Conservation (phyloP, 306 rosid species). For the Ochetophila trinervis region DNA sequence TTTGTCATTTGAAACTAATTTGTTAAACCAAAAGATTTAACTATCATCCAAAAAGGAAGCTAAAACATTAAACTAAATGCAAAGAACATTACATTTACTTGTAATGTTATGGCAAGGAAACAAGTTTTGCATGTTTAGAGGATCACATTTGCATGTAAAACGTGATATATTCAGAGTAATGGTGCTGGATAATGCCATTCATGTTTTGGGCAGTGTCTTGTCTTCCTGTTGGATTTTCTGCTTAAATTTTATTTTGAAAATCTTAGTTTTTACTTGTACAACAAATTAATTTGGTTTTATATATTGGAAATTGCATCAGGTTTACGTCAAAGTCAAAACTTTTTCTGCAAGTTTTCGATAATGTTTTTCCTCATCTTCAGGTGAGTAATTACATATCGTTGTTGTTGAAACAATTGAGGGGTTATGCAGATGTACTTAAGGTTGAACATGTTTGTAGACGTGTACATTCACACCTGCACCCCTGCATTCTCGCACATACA, state of each 20-base stretch:
- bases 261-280: conserved; percentile 12
- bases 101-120: too few relatives aligned
- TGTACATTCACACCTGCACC: too few relatives aligned
- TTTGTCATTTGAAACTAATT: too few relatives aligned
- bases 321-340: conserved; percentile 56
- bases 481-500: too few relatives aligned
- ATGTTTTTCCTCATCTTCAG: conserved; percentile 76
- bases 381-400: conserved; percentile 32
- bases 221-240: conserved; percentile 4
- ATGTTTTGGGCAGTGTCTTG: conserved; percentile 1
- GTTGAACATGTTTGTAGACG: too few relatives aligned
- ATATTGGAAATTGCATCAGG: conserved; percentile 45
- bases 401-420: not conserved
- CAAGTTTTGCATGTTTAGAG: too few relatives aligned
- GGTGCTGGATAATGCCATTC: not conserved
- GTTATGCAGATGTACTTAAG: not conserved
- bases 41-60: too few relatives aligned
- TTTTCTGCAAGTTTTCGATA: conserved; percentile 51
- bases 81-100: too few relatives aligned
- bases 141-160: too few relatives aligned
- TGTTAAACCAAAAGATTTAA: too few relatives aligned
- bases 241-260: not conserved
- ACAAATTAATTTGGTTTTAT: conserved; percentile 1
- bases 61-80: too few relatives aligned
- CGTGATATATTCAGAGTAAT: too few relatives aligned